phyloP scores from a whole-genome alignment of 371 early-diverging fungal genomes.

The Funneliformis caledonium region DNA sequence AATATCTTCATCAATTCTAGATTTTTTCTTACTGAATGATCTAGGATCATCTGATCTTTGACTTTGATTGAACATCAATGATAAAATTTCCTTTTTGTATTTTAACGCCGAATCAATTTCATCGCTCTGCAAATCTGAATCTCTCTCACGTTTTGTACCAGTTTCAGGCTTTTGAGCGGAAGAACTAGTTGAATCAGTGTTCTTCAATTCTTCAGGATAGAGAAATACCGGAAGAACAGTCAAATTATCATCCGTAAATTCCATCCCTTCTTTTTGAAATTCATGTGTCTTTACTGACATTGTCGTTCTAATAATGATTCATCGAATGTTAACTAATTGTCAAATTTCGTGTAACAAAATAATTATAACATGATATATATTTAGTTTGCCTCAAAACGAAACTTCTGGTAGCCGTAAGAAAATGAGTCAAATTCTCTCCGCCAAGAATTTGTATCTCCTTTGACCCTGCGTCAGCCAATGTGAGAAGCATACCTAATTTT shows the following conservation, averaged over 20 bases:
- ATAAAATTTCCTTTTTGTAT: constrained; percentile 48
- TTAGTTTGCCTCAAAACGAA: constrained; percentile 70
- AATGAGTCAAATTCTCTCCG: constrained; percentile 79
- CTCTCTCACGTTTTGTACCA: constrained; percentile 9
- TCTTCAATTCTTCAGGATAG: constrained; percentile 48
- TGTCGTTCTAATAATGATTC: constrained; percentile 47
- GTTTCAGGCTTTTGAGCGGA: not conserved
- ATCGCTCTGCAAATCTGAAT: constrained; percentile 4
- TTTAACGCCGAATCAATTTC: constrained; percentile 43
- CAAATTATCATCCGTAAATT: constrained; percentile 66
- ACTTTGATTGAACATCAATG: constrained; percentile 53
- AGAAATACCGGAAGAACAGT: constrained; percentile 63
- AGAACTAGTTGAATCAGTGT: not conserved
- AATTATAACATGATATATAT: constrained; percentile 9
- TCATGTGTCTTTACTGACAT: constrained; percentile 56
- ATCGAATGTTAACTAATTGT: constrained; percentile 35
- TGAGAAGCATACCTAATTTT: constrained; percentile 81
- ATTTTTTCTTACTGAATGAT: constrained; percentile 32
- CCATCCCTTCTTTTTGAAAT: constrained; percentile 44
- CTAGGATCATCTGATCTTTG: not conserved
- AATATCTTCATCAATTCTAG: constrained; percentile 3
- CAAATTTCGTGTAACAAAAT: not conserved
- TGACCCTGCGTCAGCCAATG: constrained; percentile 80
- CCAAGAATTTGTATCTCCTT: constrained; percentile 67
- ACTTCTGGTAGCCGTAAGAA: constrained; percentile 78